Conservation (phyloP, 345 rosid genomes). For the Salix brachista region DNA sequence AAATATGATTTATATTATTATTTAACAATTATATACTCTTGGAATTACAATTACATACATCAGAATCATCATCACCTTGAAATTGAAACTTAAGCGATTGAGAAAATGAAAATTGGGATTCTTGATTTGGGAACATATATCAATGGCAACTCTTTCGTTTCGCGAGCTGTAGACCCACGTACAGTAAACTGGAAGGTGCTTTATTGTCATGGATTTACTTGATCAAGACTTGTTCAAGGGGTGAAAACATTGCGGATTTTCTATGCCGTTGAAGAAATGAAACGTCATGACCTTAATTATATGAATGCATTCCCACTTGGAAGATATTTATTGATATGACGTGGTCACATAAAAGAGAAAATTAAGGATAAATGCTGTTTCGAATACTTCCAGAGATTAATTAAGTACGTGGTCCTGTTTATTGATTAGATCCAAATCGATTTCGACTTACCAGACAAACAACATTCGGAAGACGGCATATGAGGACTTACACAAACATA, state of each 20-base stretch:
- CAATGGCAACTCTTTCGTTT: not conserved
- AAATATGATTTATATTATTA: no score
- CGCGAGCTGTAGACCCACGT: no score
- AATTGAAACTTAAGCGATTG: not conserved
- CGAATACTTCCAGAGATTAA: not conserved
- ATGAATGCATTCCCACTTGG: not conserved
- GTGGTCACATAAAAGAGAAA: not conserved
- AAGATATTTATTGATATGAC: not conserved
- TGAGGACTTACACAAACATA: slow-evolving; percentile 12
- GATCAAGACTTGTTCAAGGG: not conserved
- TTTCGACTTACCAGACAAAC: slow-evolving; percentile 27
- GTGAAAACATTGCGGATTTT: not conserved
- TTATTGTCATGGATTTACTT: no score
- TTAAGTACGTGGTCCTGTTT: not conserved
- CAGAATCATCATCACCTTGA: not conserved
- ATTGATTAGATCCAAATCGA: slow-evolving; percentile 20
- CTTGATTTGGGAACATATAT: not conserved
- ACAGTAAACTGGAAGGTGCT: no score
- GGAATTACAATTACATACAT: not conserved
- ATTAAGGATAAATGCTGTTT: no score
- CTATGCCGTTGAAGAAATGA: not conserved
- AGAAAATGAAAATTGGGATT: not conserved
- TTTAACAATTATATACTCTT: no score
- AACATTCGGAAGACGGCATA: slow-evolving; percentile 28
- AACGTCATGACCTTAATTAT: not conserved